Conservation (phyloP, 2,329 filamentous ascomycete genomes). For the Hypoxylon sp. region DNA sequence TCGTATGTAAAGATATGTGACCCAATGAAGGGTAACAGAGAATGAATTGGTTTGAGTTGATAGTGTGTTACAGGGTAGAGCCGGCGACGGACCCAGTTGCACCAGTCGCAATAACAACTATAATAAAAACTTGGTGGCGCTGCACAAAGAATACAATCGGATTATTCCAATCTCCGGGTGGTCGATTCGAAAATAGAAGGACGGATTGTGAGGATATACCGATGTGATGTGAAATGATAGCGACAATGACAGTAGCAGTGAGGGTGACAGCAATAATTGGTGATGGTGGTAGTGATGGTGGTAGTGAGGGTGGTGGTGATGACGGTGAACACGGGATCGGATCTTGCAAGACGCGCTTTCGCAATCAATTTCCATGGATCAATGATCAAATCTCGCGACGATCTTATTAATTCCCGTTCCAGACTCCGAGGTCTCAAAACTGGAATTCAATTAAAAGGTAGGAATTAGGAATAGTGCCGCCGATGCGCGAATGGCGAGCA, state of each 20-base stretch:
- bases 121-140: background rate
- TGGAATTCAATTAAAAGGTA: conserved; percentile 55
- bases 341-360: conserved; percentile 39
- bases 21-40: background rate
- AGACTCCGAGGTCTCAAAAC: conserved; percentile 28
- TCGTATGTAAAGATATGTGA: background rate
- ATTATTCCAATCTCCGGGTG: conserved; percentile 13
- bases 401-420: conserved; percentile 40
- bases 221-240: conserved; percentile 5
- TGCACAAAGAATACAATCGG: conserved; percentile 18
- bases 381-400: conserved; percentile 34
- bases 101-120: conserved; percentile 6
- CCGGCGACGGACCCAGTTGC: background rate
- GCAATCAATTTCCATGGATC: conserved; percentile 26
- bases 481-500: conserved; percentile 35
- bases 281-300: background rate
- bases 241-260: background rate
- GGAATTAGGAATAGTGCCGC: conserved; percentile 51
- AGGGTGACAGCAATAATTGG: background rate
- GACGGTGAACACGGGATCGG: conserved; percentile 17
- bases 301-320: background rate
- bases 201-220: conserved; percentile 14
- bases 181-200: background rate
- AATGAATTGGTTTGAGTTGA: conserved; percentile 9
- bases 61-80: background rate